Conservation (phyloP, 805 yeast species). For the Candida argentea region DNA sequence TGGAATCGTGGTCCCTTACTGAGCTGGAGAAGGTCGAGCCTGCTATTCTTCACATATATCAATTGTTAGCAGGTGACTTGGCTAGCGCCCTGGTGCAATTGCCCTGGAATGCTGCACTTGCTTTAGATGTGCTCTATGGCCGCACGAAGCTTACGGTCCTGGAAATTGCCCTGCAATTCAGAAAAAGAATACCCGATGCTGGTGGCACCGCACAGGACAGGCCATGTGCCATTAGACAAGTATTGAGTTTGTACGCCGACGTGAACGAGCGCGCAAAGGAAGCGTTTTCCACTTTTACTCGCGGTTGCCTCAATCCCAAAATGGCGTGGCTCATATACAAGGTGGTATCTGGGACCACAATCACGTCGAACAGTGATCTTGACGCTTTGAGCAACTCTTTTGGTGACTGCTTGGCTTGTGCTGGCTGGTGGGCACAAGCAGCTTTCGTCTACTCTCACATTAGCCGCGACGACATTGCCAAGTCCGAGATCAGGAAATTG, state of each 20-base stretch:
- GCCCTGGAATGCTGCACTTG: constrained; percentile 59
- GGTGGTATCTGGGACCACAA: constrained; percentile 22
- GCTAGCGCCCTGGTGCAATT: constrained; percentile 33
- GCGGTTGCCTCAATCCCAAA: constrained; percentile 29
- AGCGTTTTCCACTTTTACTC: no score
- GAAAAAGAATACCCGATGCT: no score
- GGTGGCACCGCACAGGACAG: no score
- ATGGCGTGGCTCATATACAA: constrained; percentile 45
- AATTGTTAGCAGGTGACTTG: constrained; percentile 47
- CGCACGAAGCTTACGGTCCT: no score
- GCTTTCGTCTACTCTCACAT: constrained; percentile 55
- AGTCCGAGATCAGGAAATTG: constrained; percentile 26
- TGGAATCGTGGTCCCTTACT: constrained; percentile 52
- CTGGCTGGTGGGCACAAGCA: constrained; percentile 48
- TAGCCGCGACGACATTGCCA: constrained; percentile 34
- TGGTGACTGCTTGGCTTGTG: constrained; percentile 38
- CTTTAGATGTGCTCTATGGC: constrained; percentile 56
- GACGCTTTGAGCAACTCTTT: constrained; percentile 26
- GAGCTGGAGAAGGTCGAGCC: constrained; percentile 41
- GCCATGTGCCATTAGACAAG: no score
- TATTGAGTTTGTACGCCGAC: no score
- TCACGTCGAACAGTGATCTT: constrained; percentile 5
- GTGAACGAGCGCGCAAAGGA: no score
- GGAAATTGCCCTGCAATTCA: constrained; percentile 4
- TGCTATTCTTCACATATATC: constrained; percentile 46